Evolutionary conservation across 2,329 filamentous ascomycete genomes (phyloP), one percentile per base, ranked within the genome.

Genomic region (Aureobasidium vineae): DNA sequence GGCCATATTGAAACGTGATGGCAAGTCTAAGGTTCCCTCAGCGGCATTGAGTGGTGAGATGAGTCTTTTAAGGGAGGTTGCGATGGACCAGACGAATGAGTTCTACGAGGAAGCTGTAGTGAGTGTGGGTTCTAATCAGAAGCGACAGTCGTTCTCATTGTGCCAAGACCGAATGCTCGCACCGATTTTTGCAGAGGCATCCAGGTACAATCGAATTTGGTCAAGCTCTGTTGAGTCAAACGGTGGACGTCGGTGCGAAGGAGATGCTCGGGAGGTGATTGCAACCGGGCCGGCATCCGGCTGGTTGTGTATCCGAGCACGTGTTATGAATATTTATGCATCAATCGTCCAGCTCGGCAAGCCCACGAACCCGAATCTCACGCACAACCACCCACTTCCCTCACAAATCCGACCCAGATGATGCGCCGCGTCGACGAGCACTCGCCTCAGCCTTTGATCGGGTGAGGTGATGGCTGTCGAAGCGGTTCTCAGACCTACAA

Each of bases 41-140:
- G 61, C 77, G 69, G 68, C 72, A 10, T 66, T 79, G 54, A 73
- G 71, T 61, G 77, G 77, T 19, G 72, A 67, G 41, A 54, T 68
- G 45, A 75, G 73, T 49, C 72, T 74, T 4, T 68, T 75, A 47
- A 59, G 67, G 2, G 65, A 64, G 23, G 68, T 68, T 10, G 75
- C 75, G 5, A 70, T 72, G 67, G 69, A 69, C 26, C 73, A 75
- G 73, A 71, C 73, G 36, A 69, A 70, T 5, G 74, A 77, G 68
- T 72, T 76, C 47, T 77, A 78, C 61, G 71, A 75, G 49, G 56
- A 73, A 33, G 70, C 71, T 1, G 69, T n/a, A n/a, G n/a, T n/a
- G n/a, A n/a, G n/a, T n/a, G n/a, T n/a, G n/a, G n/a, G n/a, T n/a
- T n/a, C n/a, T n/a, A n/a, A n/a, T n/a, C n/a, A n/a, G n/a, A n/a